Percentiles rank a stretch among this genome's conserved stretches.
Evolutionary conservation across 805 yeast genomes (phyloP).

Genomic region (Teunomyces kruisii): DNA sequence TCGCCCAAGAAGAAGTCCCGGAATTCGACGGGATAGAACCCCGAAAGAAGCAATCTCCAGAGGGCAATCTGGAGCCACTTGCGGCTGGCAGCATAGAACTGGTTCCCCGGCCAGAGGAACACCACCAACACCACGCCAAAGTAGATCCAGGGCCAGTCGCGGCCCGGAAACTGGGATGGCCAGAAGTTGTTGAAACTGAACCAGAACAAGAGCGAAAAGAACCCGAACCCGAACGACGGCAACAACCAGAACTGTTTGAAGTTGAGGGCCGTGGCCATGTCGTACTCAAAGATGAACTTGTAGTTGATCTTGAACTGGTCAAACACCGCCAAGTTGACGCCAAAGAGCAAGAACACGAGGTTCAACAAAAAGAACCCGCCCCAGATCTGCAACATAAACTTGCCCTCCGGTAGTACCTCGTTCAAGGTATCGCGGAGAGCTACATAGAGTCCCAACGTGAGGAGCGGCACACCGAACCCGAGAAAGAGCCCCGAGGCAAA

Average conservation of each 20-base stretch:
- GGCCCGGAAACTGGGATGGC: constrained; percentile 58
- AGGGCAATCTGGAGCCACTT: constrained; percentile 73
- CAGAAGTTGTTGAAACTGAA: constrained; percentile 72
- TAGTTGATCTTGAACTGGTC: constrained; percentile 76
- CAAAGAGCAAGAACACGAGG: constrained; percentile 62
- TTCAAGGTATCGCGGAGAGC: constrained; percentile 45
- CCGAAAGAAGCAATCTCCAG: constrained; percentile 75
- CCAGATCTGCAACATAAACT: constrained; percentile 79
- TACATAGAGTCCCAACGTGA: constrained; percentile 54
- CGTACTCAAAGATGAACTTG: constrained; percentile 87
- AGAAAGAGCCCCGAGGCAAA: constrained; percentile 65
- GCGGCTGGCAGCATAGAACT: constrained; percentile 61
- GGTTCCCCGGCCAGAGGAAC: constrained; percentile 61
- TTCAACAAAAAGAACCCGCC: constrained; percentile 78
- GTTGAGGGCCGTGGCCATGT: constrained; percentile 64
- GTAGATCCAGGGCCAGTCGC: constrained; percentile 80
- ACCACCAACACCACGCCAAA: constrained; percentile 51
- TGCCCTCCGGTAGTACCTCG: constrained; percentile 53
- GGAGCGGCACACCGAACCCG: constrained; percentile 71
- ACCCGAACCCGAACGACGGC: constrained; percentile 58
- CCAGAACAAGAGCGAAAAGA: constrained; percentile 66
- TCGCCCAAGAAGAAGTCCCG: constrained; percentile 93
- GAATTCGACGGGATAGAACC: constrained; percentile 92
- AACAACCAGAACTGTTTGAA: constrained; percentile 63
- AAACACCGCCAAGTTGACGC: constrained; percentile 73